A percentile compares a stretch with the other conserved stretches of the same genome.
phyloP scores from a whole-genome alignment of 345 rosid genomes.

The Euphorbia lathyris region DNA sequence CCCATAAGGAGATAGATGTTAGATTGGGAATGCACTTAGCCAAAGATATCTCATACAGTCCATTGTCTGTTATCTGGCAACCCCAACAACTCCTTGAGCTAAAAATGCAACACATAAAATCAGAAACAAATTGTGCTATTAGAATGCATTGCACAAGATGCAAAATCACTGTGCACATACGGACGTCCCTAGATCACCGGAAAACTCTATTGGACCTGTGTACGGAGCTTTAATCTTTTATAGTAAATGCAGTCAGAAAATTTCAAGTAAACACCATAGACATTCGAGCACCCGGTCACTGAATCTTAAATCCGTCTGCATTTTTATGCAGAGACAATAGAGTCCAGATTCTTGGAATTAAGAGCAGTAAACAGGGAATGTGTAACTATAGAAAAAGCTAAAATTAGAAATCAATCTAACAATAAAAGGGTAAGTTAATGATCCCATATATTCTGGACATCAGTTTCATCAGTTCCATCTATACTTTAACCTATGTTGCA shows the following conservation, averaged over 20 bases:
- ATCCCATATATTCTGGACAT: neutral
- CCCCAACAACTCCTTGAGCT: slow-evolving; percentile 93
- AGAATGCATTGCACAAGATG: neutral
- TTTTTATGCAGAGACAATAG: too few relatives aligned
- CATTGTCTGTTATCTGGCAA: slow-evolving; percentile 81
- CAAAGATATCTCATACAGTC: slow-evolving; percentile 57
- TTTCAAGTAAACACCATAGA: too few relatives aligned
- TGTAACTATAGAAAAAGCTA: neutral
- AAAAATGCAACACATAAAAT: slow-evolving; percentile 21
- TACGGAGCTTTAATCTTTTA: too few relatives aligned
- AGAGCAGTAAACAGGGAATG: neutral
- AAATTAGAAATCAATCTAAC: too few relatives aligned
- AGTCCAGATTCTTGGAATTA: too few relatives aligned
- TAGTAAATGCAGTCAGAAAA: too few relatives aligned
- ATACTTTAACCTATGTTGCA: too few relatives aligned
- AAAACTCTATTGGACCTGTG: too few relatives aligned
- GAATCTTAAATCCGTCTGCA: too few relatives aligned
- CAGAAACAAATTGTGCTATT: neutral
- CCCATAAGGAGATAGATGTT: slow-evolving; percentile 81
- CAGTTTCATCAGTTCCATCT: neutral
- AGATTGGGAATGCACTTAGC: slow-evolving; percentile 70
- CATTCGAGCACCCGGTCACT: too few relatives aligned
- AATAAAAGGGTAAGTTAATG: neutral
- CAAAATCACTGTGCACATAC: neutral
- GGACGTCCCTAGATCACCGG: too few relatives aligned